phyloP scores from a whole-genome alignment of 2,329 filamentous ascomycete species.

The Hirsutella thompsonii region DNA sequence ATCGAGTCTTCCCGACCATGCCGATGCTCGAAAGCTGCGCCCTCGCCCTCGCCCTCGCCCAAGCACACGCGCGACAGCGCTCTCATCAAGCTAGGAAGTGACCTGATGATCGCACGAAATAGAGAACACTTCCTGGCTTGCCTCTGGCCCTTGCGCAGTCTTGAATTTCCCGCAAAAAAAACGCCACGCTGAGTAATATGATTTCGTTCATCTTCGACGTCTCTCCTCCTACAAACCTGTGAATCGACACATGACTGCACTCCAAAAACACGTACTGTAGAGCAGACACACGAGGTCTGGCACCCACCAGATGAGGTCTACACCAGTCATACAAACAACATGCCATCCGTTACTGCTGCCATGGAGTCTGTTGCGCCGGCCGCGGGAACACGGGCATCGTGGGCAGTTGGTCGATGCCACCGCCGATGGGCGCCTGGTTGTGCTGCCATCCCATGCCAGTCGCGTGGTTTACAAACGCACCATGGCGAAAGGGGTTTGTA shows the following conservation, averaged over 20 bases:
- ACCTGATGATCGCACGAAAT: no score
- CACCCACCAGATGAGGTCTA: no score
- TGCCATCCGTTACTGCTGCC: slow-evolving; percentile 39
- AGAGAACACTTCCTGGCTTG: no score
- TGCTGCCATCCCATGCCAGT: slow-evolving; percentile 86
- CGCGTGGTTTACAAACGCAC: slow-evolving; percentile 75
- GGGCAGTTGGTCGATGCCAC: slow-evolving; percentile 63
- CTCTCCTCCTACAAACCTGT: no score
- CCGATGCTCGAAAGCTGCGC: no score
- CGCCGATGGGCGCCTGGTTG: slow-evolving; percentile 65
- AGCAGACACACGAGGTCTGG: background rate
- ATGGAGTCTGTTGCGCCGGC: slow-evolving; percentile 50
- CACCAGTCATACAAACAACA: no score
- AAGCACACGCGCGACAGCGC: no score
- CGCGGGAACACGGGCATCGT: slow-evolving; percentile 81
- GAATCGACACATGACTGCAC: no score
- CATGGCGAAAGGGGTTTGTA: slow-evolving; percentile 92
- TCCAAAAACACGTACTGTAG: no score
- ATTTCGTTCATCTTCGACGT: background rate
- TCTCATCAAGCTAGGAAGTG: no score
- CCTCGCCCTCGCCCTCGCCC: no score
- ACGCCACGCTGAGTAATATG: slow-evolving; percentile 4
- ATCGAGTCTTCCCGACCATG: no score
- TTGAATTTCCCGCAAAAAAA: background rate
- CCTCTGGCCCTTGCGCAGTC: background rate